Evolutionary conservation across 306 rosid species (phyloP).

Genomic region (Citrullus mucosospermus): DNA sequence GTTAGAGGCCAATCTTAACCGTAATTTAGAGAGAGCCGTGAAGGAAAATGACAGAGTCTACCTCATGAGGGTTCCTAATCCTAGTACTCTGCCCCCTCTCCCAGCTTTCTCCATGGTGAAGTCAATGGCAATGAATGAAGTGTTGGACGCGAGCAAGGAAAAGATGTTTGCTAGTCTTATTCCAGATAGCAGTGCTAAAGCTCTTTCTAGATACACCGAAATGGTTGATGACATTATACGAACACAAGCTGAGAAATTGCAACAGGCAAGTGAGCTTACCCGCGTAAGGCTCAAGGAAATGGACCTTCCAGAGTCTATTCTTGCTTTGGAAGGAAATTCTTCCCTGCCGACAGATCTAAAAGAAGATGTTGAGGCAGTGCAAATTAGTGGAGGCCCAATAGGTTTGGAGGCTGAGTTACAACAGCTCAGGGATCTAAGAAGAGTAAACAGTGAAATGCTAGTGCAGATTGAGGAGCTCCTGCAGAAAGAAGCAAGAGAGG

Average conservation of each 20-base stretch:
- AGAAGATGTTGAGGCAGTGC: slow-evolving; percentile 98
- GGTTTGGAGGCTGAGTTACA: slow-evolving; percentile 90
- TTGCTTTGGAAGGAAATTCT: slow-evolving; percentile 87
- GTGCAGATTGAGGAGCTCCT: slow-evolving; percentile 82
- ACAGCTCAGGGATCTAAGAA: slow-evolving; percentile 83
- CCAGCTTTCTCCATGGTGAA: slow-evolving; percentile 86
- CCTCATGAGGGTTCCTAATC: slow-evolving; percentile 86
- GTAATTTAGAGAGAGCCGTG: slow-evolving; percentile 83
- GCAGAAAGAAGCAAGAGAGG: slow-evolving; percentile 95
- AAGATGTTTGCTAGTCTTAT: slow-evolving; percentile 91
- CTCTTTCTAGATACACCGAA: slow-evolving; percentile 93
- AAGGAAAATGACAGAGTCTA: slow-evolving; percentile 98
- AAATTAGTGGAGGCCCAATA: slow-evolving; percentile 86
- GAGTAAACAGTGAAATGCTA: slow-evolving; percentile 83
- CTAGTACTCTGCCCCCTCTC: slow-evolving; percentile 55
- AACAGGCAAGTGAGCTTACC: slow-evolving; percentile 93
- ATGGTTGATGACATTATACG: slow-evolving; percentile 88
- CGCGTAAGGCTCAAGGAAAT: slow-evolving; percentile 94
- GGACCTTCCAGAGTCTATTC: slow-evolving; percentile 96
- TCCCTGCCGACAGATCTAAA: slow-evolving; percentile 59
- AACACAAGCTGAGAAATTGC: slow-evolving; percentile 86
- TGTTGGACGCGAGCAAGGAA: slow-evolving; percentile 90
- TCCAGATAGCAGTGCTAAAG: slow-evolving; percentile 87
- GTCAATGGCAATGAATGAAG: slow-evolving; percentile 73
- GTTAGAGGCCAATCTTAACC: slow-evolving; percentile 68